A percentile compares a stretch with the other conserved stretches of the same genome.
phyloP scores from a whole-genome alignment of 1,284 basidiomycete genomes.

The Boletellus sp. region DNA sequence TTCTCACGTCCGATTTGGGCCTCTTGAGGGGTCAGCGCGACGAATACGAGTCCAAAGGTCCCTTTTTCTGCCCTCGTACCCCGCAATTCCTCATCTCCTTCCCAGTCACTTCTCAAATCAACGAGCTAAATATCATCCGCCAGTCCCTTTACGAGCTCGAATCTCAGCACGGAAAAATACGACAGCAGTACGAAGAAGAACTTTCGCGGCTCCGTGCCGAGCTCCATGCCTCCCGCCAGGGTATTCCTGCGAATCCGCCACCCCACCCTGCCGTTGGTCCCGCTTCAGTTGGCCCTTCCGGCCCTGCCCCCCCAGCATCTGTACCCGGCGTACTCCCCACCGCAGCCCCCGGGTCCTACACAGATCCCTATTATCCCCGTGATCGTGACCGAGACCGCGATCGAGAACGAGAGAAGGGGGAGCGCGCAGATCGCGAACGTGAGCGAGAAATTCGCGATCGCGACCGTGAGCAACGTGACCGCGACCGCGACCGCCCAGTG shows the following conservation, averaged over 20 bases:
- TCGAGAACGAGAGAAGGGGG: constrained; percentile 38
- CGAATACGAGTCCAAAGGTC: constrained; percentile 87
- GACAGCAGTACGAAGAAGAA: constrained; percentile 74
- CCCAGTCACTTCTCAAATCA: constrained; percentile 65
- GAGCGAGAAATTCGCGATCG: constrained; percentile 37
- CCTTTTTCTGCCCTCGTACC: background rate
- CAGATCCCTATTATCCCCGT: constrained; percentile 40
- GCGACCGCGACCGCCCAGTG: constrained; percentile 34
- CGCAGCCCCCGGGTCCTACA: constrained; percentile 36
- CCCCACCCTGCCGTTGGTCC: constrained; percentile 34
- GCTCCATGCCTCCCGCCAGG: constrained; percentile 47
- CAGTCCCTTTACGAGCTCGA: constrained; percentile 79
- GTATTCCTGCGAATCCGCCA: constrained; percentile 31
- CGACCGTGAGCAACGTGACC: constrained; percentile 38
- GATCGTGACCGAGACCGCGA: constrained; percentile 40
- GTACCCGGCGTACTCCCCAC: constrained; percentile 28
- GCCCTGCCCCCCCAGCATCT: constrained; percentile 27
- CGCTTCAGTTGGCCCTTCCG: constrained; percentile 32
- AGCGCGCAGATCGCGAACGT: constrained; percentile 35
- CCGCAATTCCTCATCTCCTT: constrained; percentile 7
- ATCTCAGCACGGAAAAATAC: constrained; percentile 65
- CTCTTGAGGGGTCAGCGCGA: constrained; percentile 77
- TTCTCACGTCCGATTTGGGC: constrained; percentile 65
- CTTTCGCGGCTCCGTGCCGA: constrained; percentile 63
- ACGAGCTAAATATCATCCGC: constrained; percentile 70